Evolutionary conservation across 2,329 filamentous ascomycete genomes (phyloP).

Genomic region (Cladosporium sp.): DNA sequence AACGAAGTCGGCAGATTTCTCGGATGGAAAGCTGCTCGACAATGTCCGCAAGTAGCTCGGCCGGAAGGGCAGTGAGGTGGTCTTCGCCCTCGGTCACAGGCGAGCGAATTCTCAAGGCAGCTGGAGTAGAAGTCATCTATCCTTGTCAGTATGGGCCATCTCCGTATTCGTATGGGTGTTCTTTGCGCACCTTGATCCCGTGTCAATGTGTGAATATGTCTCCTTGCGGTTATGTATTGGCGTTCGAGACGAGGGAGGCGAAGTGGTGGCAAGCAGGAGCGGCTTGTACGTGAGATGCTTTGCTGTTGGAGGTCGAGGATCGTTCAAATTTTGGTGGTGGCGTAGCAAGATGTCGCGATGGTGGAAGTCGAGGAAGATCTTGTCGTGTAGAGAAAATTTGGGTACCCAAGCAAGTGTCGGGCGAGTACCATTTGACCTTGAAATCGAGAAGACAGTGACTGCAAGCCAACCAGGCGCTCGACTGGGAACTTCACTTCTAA

Average conservation of each 20-base stretch:
- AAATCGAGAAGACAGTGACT: neutral
- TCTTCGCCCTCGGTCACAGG: neutral
- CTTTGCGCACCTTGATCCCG: too few relatives aligned
- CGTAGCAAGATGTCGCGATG: neutral
- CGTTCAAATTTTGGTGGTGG: neutral
- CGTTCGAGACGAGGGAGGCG: too few relatives aligned
- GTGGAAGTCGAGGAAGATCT: neutral
- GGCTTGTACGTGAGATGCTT: neutral
- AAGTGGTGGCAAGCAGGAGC: neutral
- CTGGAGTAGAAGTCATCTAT: neutral
- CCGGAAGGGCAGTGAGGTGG: neutral
- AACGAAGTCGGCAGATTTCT: neutral
- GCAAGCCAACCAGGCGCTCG: neutral
- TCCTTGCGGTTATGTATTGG: too few relatives aligned
- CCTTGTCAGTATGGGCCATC: neutral
- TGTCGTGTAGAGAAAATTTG: neutral
- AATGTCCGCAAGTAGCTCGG: neutral
- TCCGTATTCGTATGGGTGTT: neutral
- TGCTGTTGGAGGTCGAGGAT: neutral
- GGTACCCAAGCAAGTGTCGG: neutral
- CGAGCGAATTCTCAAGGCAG: neutral
- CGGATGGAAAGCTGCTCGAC: neutral
- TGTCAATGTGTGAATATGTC: too few relatives aligned
- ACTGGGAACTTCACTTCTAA: neutral
- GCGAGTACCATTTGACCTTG: neutral